phyloP scores from a whole-genome alignment of 2,329 filamentous ascomycete species.

The Fusarium tanahbumbuense region DNA sequence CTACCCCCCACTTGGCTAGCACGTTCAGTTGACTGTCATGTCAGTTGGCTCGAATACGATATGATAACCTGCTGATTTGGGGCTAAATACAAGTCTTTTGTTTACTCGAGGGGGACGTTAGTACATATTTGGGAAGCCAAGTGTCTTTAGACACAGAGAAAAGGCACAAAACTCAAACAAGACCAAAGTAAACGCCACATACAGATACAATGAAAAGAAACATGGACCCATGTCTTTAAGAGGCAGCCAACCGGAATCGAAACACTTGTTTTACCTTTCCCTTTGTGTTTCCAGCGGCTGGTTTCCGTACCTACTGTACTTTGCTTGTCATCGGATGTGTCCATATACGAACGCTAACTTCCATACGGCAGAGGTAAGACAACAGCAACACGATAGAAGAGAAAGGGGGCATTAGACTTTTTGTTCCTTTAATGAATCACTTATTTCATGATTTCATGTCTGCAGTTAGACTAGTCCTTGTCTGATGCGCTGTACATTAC shows the following conservation, averaged over 20 bases:
- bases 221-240: not conserved
- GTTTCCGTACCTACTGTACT: not conserved
- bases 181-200: not conserved
- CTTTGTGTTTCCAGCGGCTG: conserved; percentile 16
- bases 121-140: not conserved
- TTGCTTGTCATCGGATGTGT: conserved; percentile 14
- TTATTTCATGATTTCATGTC: not conserved
- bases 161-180: not conserved
- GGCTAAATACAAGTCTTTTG: conserved; percentile 6
- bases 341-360: conserved; percentile 10
- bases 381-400: not conserved
- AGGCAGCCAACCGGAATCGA: conserved; percentile 14
- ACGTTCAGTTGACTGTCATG: conserved; percentile 1
- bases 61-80: conserved; percentile 11
- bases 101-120: conserved; percentile 5
- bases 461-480: not conserved
- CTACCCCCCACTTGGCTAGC: conserved; percentile 5
- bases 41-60: not conserved
- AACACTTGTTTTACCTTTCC: conserved; percentile 12
- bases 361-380: not conserved
- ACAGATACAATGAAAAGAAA: not conserved
- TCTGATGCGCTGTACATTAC: not conserved
- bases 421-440: conserved; percentile 2
- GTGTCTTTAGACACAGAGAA: not conserved
- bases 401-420: conserved; percentile 15